Base-by-base conservation (phyloP, 495 filamentous ascomycete species). In the Hypoxylon subgilvum region DNA sequence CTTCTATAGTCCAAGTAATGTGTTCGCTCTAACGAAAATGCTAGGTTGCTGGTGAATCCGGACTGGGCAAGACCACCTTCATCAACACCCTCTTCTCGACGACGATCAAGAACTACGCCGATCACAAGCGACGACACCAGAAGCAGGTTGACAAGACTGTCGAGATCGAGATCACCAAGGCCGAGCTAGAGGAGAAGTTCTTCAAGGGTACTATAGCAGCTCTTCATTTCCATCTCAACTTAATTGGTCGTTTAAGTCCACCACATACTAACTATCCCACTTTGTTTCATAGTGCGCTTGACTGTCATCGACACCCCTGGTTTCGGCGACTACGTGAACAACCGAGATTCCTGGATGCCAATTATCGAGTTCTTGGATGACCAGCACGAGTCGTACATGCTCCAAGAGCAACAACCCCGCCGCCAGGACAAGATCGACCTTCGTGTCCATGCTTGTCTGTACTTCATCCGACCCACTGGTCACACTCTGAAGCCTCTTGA, bases 11-110 rank as follows among this genome's bases (percentile, higher is more conserved):
- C 6, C 6, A 13, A 13, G 5, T 13, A 18, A 23, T 39, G 28
- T 4, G 21, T 52, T 53, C 45, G n/a, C 52, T 50, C 75, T 84
- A 62, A 83, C 56, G 17, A 14, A 47, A 30, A 23, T 21, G 38
- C 22, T 65, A 95, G 90, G 90, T 97, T 78, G 94, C 96, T 80
- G 94, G 94, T 76, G 94, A 98, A 82, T 97, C 95, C 64, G 94
- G 94, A 61, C 77, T 98, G 65, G 94, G 94, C 78, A 98, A 98
- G 84, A 98, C 94, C 12, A 98, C 94, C 58, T 98, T 98, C 79
- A 97, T 98, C 86, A 98, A 98, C 86, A 98, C 94, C 45, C 84
- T 98, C 27, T 98, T 98, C 81, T 97, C 94, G 42, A 98, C 94
- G 56, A 98, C 94, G 66, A 98, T 98, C 83, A 98, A 98, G 83